Evolutionary conservation across 805 yeast species (phyloP), one percentile per base, ranked within the genome.

Genomic region (Priceomyces carsonii): DNA sequence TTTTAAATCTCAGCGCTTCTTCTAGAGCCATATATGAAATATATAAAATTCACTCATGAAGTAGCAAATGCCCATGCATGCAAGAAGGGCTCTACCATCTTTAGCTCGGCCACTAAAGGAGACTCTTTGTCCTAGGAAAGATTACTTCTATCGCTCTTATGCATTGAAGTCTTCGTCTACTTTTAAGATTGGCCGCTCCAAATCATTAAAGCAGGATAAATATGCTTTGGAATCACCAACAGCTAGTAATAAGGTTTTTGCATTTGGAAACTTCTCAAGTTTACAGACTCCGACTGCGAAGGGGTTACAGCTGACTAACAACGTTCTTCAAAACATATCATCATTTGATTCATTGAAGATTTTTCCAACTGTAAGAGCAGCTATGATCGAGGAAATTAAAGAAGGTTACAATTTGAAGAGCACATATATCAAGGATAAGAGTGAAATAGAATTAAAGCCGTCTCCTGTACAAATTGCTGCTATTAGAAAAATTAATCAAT

Each of bases 401-500:
- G 44, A 52, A 6, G 53, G 54, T 19, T 65, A 65, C 43, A 55
- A 54, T 38, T 46, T 63, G 38, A 57, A 52, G 33, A 61, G 48
- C 42, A 63, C 71, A 2, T 58, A 60, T 29, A 39, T 61, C 20
- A 51, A 50, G 32, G 37, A 45, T 33, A 61, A 58, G 37, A 64
- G 51, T 3, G 63, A 57, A 22, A 40, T 67, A 25, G 50, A 39
- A 2, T 56, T 77, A 17, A 61, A 69, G 36, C 82, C 98, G 8
- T 79, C 96, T 0, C 87, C 93, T 1, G 85, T 91, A 27, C 99
- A 91, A 61, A 70, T 77, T 3, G 82, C 90, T 5, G 82, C 93
- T 4, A 75, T 86, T 26, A 71, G 77, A 46, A 71, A 65, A 38
- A 61, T 79, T 18, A 73, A 79, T 34, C 71, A 69, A 40, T 58